Conservation (phyloP, 441 rosid genomes). For the Omphalea diandra region DNA sequence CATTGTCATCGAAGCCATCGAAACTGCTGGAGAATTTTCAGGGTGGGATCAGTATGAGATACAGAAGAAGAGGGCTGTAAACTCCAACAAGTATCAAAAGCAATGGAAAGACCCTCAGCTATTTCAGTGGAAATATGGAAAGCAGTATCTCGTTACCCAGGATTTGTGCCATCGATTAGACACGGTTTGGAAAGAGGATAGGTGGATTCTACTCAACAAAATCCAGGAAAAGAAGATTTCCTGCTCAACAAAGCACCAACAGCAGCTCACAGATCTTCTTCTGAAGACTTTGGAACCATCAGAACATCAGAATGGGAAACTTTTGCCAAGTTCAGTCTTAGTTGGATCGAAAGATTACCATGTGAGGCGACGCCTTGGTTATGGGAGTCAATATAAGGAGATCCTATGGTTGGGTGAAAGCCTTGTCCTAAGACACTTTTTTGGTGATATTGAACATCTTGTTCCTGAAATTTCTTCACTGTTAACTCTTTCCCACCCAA, state of each 20-base stretch:
- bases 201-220: conserved; percentile 72
- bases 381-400: conserved; percentile 79
- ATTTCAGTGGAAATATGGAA: conserved; percentile 71
- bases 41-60: conserved; percentile 70
- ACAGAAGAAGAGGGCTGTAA: conserved; percentile 62
- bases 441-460: conserved; percentile 55
- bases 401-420: conserved; percentile 83
- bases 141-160: conserved; percentile 63
- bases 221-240: conserved; percentile 51
- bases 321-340: conserved; percentile 62
- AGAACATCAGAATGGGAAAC: conserved; percentile 42
- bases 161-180: conserved; percentile 55
- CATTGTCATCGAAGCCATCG: conserved; percentile 71
- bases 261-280: conserved; percentile 55
- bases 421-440: conserved; percentile 64
- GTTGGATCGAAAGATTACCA: conserved; percentile 73
- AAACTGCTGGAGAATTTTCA: conserved; percentile 70
- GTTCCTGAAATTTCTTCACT: conserved; percentile 55
- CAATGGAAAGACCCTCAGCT: conserved; percentile 82
- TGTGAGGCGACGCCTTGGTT: conserved; percentile 65
- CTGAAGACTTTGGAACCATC: conserved; percentile 50
- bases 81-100: conserved; percentile 55
- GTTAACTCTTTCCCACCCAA: conserved; percentile 73
- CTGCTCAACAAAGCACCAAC: conserved; percentile 51
- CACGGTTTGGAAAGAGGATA: conserved; percentile 73